Percentiles rank a stretch among this genome's conserved stretches.
phyloP scores from a whole-genome alignment of 345 rosid genomes.

The Laguncularia racemosa region DNA sequence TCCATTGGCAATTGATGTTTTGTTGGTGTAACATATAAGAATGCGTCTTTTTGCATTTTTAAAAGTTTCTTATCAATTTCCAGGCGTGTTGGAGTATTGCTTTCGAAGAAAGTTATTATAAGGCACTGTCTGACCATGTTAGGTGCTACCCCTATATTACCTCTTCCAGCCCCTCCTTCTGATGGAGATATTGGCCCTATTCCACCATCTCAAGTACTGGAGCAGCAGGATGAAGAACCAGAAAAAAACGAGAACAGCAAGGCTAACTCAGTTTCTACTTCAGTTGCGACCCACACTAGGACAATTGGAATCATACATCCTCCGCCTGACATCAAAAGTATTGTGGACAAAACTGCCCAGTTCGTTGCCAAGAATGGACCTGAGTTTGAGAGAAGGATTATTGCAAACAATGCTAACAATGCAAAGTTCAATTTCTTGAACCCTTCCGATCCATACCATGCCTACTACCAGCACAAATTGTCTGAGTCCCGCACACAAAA shows the following conservation, averaged over 20 bases:
- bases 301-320: conserved; percentile 85
- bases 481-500: conserved; percentile 58
- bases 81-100: no score
- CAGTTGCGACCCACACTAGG: conserved; percentile 68
- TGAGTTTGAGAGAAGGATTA: conserved; percentile 72
- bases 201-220: conserved; percentile 54
- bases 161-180: conserved; percentile 70
- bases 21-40: no score
- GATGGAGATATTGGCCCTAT: conserved; percentile 55
- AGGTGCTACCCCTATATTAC: conserved; percentile 43
- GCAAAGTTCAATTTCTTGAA: conserved; percentile 68
- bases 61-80: no score
- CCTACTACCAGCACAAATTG: conserved; percentile 65
- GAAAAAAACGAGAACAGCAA: conserved; percentile 34
- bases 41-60: no score
- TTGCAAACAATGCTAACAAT: conserved; percentile 57
- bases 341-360: conserved; percentile 77
- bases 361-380: conserved; percentile 70
- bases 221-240: conserved; percentile 30
- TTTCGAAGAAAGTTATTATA: no score
- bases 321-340: conserved; percentile 71
- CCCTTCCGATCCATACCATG: conserved; percentile 65
- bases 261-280: conserved; percentile 25
- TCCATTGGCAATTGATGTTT: no score
- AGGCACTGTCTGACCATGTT: conserved; percentile 29